phyloP scores from a whole-genome alignment of 164 flowering plant species.

The Amborella trichopoda region DNA sequence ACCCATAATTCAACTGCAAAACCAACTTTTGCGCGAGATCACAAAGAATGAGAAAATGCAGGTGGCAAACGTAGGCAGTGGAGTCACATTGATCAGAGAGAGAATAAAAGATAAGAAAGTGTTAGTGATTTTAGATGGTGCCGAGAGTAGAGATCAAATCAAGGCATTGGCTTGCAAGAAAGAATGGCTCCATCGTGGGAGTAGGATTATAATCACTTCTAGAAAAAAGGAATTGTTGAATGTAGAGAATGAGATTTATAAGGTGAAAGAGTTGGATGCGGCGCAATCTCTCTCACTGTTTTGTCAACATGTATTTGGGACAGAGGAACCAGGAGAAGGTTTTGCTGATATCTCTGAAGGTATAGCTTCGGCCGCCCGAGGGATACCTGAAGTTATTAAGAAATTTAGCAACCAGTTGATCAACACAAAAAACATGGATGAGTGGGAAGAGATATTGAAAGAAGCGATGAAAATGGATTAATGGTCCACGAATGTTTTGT shows the following conservation, averaged over 20 bases:
- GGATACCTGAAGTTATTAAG: neutral
- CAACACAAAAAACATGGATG: neutral
- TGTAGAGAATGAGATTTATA: neutral
- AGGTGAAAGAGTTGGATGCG: neutral
- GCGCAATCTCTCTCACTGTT: neutral
- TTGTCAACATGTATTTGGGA: neutral
- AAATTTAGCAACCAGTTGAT: neutral
- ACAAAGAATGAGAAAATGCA: neutral
- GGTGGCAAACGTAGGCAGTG: neutral
- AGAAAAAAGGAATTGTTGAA: neutral
- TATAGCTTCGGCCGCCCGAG: neutral
- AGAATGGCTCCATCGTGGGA: neutral
- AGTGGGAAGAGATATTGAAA: neutral
- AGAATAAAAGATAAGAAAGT: neutral
- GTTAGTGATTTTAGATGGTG: neutral
- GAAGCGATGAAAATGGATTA: no score
- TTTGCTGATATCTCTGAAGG: neutral
- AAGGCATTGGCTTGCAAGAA: neutral
- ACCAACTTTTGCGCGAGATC: neutral
- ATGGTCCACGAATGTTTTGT: no score
- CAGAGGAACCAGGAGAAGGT: neutral
- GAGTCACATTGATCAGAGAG: neutral
- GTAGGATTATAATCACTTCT: constrained; percentile 1
- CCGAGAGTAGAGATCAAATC: neutral
- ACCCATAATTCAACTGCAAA: neutral